Base-by-base conservation (phyloP, 345 rosid species). In the Hevea brasiliensis region DNA sequence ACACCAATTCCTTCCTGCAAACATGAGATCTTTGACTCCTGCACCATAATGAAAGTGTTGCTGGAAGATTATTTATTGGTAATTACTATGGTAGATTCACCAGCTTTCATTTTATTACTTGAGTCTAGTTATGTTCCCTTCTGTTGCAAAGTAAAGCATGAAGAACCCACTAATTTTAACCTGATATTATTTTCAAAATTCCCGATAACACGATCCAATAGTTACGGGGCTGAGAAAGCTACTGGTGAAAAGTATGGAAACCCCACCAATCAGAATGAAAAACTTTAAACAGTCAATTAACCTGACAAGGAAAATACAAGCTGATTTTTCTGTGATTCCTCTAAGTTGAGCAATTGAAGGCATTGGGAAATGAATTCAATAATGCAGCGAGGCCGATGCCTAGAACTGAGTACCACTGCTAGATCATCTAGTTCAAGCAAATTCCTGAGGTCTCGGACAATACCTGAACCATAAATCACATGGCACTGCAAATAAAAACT, bases 1-100 rank as follows among this genome's bases (percentile, higher is more conserved):
- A 85, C 89, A 76, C 88, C 88, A 41, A 94, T 90, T 62, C 98
- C 98, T 82, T 94, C 97, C 26, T 92, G 87, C 79, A 94, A 84
- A 68, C 90, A 87, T 76, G 90, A 76, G 56, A 94, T 77, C 68
- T 88, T 90, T 0, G 97, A 78, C 56, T 90, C 93, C 98, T 94
- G 87, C 70, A 78, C 35, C 65, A 56, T 11, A 17, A 47, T 26
- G n/a, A 57, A 45, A 48, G 74, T 20, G 29, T 41, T 58, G 51
- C 18, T 17, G 20, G 47, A 21, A 45, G 8, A 47, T 32, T 60
- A 37, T n/a, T 10, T 32, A 51, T 24, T 17, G 40, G 24, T 32
- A 55, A 37, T 61, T 35, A 37, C 9, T 18, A 48, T n/a, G 62
- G 53, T 47, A 61, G 45, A 60, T 71, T 48, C 20, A 45, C 32